Percentiles rank a stretch among this genome's conserved stretches.
Evolutionary conservation across 2,329 filamentous ascomycete species (phyloP).

Genomic region (Alternaria brassicicola): DNA sequence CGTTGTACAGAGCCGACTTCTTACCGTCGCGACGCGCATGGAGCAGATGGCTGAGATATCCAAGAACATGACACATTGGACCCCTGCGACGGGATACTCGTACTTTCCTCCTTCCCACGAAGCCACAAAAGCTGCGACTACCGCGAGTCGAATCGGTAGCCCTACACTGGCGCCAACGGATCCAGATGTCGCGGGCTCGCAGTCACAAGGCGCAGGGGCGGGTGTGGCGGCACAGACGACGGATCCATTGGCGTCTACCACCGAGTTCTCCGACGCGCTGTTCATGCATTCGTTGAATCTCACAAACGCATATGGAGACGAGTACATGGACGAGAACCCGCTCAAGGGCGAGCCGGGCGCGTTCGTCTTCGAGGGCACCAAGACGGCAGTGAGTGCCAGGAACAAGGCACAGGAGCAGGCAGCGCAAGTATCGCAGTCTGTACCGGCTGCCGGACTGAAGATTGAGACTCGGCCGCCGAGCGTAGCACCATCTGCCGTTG

Average conservation of each 20-base stretch:
- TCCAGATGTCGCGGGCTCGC: constrained; percentile 31
- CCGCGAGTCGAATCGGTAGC: constrained; percentile 42
- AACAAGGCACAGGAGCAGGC: constrained; percentile 46
- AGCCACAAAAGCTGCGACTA: constrained; percentile 33
- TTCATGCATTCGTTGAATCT: constrained; percentile 57
- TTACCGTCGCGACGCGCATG: constrained; percentile 62
- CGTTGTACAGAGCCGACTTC: constrained; percentile 61
- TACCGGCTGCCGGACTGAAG: constrained; percentile 22
- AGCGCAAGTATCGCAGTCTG: constrained; percentile 19
- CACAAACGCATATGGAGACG: constrained; percentile 61
- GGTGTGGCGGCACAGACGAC: constrained; percentile 13
- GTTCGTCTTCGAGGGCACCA: constrained; percentile 61
- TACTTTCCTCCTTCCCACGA: constrained; percentile 60
- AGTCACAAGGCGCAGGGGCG: constrained; percentile 27
- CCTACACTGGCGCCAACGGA: constrained; percentile 33
- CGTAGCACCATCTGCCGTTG: constrained; percentile 34
- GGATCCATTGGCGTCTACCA: constrained; percentile 23
- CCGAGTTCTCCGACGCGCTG: constrained; percentile 41
- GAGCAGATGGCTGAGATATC: constrained; percentile 62
- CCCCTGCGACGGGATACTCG: constrained; percentile 64
- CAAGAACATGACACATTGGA: constrained; percentile 61
- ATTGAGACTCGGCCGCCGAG: constrained; percentile 32
- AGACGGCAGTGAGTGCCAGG: constrained; percentile 50
- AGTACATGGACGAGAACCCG: constrained; percentile 69
- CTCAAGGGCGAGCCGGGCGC: constrained; percentile 67